Percentiles rank a stretch among this genome's conserved stretches.
Evolutionary conservation across 2,329 filamentous ascomycete species (phyloP).

Genomic region (Hymenoscyphus linearis): DNA sequence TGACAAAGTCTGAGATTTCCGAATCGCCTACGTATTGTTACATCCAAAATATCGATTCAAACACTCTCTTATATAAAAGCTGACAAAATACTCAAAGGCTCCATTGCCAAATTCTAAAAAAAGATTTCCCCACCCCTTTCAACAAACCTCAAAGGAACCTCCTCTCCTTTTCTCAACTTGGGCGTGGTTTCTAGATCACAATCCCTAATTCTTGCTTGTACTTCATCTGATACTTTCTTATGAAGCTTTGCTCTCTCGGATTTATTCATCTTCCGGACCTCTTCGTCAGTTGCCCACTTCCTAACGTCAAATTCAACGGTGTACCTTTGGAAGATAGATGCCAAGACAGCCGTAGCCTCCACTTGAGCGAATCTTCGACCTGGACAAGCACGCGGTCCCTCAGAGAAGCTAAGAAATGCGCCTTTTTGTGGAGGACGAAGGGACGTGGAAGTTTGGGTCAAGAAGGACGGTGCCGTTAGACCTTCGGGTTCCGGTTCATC

Average conservation of each 20-base stretch:
- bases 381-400: conserved; percentile 35
- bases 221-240: conserved; percentile 17
- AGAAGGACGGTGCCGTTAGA: conserved; percentile 9
- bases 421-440: conserved; percentile 27
- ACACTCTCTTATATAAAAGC: no score
- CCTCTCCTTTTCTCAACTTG: conserved; percentile 21
- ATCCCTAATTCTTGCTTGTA: conserved; percentile 16
- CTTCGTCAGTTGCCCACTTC: conserved; percentile 27
- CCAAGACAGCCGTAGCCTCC: conserved; percentile 32
- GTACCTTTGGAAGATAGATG: conserved; percentile 24
- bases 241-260: conserved; percentile 23
- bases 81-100: not conserved
- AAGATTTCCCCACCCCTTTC: conserved; percentile 27
- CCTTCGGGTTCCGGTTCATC: conserved; percentile 5
- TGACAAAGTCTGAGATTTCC: no score
- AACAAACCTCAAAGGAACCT: conserved; percentile 24
- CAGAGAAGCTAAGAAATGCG: conserved; percentile 32
- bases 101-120: not conserved
- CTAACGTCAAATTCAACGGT: conserved; percentile 28
- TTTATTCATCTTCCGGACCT: conserved; percentile 21
- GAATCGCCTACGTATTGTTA: no score
- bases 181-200: conserved; percentile 23
- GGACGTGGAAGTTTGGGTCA: conserved; percentile 10
- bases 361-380: conserved; percentile 35
- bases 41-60: no score